A percentile compares a stretch with the other conserved stretches of the same genome.
Conservation (phyloP, 495 filamentous ascomycete genomes). For the Pyrenula aspistea region DNA sequence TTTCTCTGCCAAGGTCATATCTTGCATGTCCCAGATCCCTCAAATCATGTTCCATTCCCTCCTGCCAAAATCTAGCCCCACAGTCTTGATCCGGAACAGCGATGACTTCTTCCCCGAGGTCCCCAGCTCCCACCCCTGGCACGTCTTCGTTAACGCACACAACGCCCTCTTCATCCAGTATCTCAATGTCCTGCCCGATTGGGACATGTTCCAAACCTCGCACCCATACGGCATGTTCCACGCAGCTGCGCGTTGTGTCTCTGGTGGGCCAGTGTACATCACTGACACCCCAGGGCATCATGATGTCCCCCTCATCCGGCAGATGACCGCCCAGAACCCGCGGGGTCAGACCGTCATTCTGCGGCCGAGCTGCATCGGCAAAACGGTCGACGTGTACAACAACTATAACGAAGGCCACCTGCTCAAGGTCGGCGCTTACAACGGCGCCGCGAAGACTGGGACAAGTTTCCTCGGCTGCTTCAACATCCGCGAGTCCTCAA, state of each 20-base stretch:
- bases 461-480: conserved; percentile 75
- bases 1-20: conserved; percentile 68
- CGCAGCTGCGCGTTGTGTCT: conserved; percentile 78
- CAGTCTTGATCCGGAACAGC: conserved; percentile 67
- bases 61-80: conserved; percentile 57
- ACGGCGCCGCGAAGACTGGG: conserved; percentile 48
- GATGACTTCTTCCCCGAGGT: conserved; percentile 90
- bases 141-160: conserved; percentile 87
- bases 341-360: conserved; percentile 63
- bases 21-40: conserved; percentile 84
- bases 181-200: conserved; percentile 72
- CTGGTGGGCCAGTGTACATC: conserved; percentile 85
- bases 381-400: conserved; percentile 58
- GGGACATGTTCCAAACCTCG: conserved; percentile 97
- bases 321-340: conserved; percentile 62
- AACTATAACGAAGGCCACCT: conserved; percentile 59
- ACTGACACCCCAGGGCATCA: conserved; percentile 82
- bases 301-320: conserved; percentile 54
- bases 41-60: conserved; percentile 76
- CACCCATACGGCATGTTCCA: conserved; percentile 73
- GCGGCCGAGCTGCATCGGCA: conserved; percentile 58
- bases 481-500: conserved; percentile 48
- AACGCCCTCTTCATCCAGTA: conserved; percentile 72
- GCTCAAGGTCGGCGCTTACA: conserved; percentile 69
- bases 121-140: conserved; percentile 73